Percentiles rank a stretch among this genome's conserved stretches.
Evolutionary conservation across 495 filamentous ascomycete genomes (phyloP).

Genomic region (Daldinia caldariorum): DNA sequence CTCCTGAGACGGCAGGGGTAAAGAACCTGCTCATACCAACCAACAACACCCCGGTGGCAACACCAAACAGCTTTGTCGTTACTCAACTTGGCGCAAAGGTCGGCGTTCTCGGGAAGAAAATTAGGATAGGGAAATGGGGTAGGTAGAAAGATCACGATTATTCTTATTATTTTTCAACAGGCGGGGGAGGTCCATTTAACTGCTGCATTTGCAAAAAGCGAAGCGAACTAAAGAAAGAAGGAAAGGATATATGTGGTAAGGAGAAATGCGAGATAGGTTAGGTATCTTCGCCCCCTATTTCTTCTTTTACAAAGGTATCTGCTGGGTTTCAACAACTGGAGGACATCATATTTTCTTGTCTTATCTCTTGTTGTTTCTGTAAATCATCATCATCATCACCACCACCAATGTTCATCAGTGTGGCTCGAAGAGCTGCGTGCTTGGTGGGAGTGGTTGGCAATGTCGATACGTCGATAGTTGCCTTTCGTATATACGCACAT

Average conservation of each 20-base stretch:
- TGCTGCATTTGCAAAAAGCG: slow-evolving; percentile 9
- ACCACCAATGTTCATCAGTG: neutral
- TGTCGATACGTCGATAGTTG: neutral
- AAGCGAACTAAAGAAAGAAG: slow-evolving; percentile 5
- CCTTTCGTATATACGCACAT: neutral
- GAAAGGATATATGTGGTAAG: neutral
- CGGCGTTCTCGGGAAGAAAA: slow-evolving; percentile 40
- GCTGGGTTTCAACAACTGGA: slow-evolving; percentile 50
- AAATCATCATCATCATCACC: neutral
- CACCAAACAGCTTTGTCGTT: slow-evolving; percentile 48
- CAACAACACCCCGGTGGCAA: slow-evolving; percentile 13
- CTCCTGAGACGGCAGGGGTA: neutral
- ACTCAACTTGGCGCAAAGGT: slow-evolving; percentile 52
- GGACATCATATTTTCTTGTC: slow-evolving; percentile 14
- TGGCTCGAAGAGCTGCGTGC: neutral
- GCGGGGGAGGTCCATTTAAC: slow-evolving; percentile 8
- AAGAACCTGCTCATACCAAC: neutral
- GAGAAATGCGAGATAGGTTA: neutral
- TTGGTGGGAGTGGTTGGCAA: neutral
- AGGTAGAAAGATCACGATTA: slow-evolving; percentile 9
- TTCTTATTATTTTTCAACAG: slow-evolving; percentile 12
- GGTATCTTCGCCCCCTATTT: slow-evolving; percentile 10
- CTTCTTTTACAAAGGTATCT: neutral
- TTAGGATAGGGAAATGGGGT: slow-evolving; percentile 13
- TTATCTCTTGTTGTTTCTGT: slow-evolving; percentile 7